A percentile compares a stretch with the other conserved stretches of the same genome.
Evolutionary conservation across 2,329 filamentous ascomycete genomes (phyloP).

Genomic region (Cytospora chrysosperma): DNA sequence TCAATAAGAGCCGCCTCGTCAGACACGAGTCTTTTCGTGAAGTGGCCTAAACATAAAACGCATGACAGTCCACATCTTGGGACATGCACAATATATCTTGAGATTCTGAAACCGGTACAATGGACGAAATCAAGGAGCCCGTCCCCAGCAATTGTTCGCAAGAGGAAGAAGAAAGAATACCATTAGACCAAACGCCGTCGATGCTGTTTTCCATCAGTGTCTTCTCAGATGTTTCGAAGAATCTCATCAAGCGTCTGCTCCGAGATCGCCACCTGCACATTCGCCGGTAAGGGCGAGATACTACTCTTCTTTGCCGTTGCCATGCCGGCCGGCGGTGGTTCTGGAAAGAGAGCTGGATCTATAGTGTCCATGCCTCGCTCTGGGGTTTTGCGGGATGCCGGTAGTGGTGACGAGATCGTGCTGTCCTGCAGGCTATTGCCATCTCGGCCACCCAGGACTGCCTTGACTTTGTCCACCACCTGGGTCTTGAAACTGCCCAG

Average conservation of each 20-base stretch:
- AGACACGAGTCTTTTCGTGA: too few relatives aligned
- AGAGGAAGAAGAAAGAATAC: not conserved
- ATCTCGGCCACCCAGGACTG: constrained; percentile 12
- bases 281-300: constrained; percentile 8
- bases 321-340: not conserved
- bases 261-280: constrained; percentile 22
- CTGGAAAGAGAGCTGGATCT: constrained; percentile 19
- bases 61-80: too few relatives aligned
- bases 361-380: constrained; percentile 22
- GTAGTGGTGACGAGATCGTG: not conserved
- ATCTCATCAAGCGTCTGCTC: constrained; percentile 22
- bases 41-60: too few relatives aligned
- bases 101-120: too few relatives aligned
- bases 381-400: not conserved
- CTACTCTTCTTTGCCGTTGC: constrained; percentile 3
- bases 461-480: constrained; percentile 35
- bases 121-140: too few relatives aligned
- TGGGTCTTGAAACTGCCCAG: constrained; percentile 54
- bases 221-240: constrained; percentile 9
- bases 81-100: too few relatives aligned
- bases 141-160: not conserved
- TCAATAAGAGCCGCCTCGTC: too few relatives aligned
- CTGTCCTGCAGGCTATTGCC: not conserved
- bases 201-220: not conserved
- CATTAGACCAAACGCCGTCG: not conserved